These are phyloP conservation scores for Dissoconium aciculare DNA, from an alignment of 2,329 filamentous ascomycete species.

Conservation along the genomic window DNA sequence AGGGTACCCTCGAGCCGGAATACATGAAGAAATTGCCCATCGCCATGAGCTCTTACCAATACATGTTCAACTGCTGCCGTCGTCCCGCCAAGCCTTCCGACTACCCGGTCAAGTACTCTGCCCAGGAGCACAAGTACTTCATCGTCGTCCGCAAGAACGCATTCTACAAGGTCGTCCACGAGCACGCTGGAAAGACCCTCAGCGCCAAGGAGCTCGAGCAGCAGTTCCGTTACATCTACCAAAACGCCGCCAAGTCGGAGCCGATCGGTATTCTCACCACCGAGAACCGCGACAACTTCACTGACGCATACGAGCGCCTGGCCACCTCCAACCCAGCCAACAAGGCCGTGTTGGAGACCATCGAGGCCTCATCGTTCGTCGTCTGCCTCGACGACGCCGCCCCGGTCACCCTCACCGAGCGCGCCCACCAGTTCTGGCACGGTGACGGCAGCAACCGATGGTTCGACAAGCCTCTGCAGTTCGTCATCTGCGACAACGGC, in stretches of 20 bases:
- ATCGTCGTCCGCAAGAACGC: conserved; percentile 88
- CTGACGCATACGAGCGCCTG: conserved; percentile 61
- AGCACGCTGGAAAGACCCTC: conserved; percentile 68
- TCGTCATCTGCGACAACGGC: conserved; percentile 96
- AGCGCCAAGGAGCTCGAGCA: conserved; percentile 80
- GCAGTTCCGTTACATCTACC: conserved; percentile 74
- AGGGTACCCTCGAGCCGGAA: conserved; percentile 74
- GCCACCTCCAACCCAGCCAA: conserved; percentile 66
- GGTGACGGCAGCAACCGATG: conserved; percentile 90
- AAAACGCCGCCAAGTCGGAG: conserved; percentile 55
- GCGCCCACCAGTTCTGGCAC: conserved; percentile 94
- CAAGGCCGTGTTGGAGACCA: conserved; percentile 57
- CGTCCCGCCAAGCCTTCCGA: conserved; percentile 72
- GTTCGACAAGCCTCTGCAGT: conserved; percentile 97
- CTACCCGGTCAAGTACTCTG: conserved; percentile 64
- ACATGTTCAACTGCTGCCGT: conserved; percentile 94
- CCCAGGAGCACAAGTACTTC: conserved; percentile 69
- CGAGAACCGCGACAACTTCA: conserved; percentile 88
- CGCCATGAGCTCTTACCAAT: conserved; percentile 96
- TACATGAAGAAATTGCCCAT: conserved; percentile 98
- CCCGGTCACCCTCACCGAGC: conserved; percentile 88
- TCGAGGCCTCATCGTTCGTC: conserved; percentile 80
- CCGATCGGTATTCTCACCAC: conserved; percentile 74
- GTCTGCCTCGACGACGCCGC: conserved; percentile 85
- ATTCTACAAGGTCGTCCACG: conserved; percentile 82